phyloP scores from a whole-genome alignment of 345 rosid species.

The Lepidium sativum region DNA sequence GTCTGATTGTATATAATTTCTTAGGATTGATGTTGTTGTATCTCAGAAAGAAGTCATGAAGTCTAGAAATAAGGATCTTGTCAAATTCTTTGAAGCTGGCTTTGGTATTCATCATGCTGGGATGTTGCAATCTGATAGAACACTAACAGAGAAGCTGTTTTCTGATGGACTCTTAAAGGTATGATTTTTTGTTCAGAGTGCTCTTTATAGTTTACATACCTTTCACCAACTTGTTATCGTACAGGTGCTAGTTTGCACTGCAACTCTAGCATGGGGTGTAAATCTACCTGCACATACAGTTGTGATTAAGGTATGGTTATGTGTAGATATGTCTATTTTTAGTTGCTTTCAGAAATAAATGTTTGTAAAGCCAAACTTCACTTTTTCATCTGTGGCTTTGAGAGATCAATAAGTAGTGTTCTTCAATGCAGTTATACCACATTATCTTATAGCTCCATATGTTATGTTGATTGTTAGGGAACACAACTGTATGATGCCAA shows the following conservation, averaged over 20 bases:
- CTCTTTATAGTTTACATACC: neutral
- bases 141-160: constrained; percentile 88
- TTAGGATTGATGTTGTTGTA: constrained; percentile 16
- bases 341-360: constrained; percentile 6
- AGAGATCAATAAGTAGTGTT: constrained; percentile 6
- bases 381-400: neutral
- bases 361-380: neutral
- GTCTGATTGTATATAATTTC: neutral
- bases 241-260: constrained; percentile 96
- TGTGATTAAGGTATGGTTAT: constrained; percentile 75
- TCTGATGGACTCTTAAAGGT: constrained; percentile 91
- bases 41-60: constrained; percentile 78
- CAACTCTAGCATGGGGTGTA: constrained; percentile 99
- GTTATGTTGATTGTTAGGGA: constrained; percentile 49
- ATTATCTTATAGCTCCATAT: constrained; percentile 9
- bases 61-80: constrained; percentile 94
- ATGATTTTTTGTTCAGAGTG: constrained; percentile 6
- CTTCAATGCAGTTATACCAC: neutral
- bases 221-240: constrained; percentile 4
- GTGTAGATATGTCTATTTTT: neutral
- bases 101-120: constrained; percentile 97
- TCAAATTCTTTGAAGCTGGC: constrained; percentile 63
- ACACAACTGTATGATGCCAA: constrained; percentile 93
- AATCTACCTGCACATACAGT: constrained; percentile 98
- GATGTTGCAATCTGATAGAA: constrained; percentile 89